Base-by-base conservation (phyloP, 169 alveolate genomes). In the Sarcocystis neurona region DNA sequence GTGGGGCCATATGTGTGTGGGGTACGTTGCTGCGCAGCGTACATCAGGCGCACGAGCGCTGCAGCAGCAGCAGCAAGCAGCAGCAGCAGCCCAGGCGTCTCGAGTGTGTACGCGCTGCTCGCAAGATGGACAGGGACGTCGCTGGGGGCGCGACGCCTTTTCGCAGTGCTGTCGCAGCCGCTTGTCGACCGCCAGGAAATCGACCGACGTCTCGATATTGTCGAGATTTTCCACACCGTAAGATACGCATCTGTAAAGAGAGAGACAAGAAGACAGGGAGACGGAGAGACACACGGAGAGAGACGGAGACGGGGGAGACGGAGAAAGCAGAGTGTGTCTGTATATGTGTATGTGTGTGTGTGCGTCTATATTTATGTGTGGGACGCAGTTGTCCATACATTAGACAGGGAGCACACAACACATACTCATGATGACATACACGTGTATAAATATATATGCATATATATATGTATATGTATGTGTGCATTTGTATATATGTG, bases 161-260 rank as follows among this genome's bases (percentile, higher is more conserved):
- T 95, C 89, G 93, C 96, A 90, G 98, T 99, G 99, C 87, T 98
- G n/a, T 95, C 97, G 53, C 98, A 97, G 88, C 99, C 99, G 23
- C 94, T 98, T 43, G 95, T 96, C 85, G 97, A 97, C 93, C 93
- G 66, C 37, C 80, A 94, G 74, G 98, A 95, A 90, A 98, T 98
- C 46, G 92, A 92, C 63, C 91, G 92, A 91, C 95, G 99, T 85
- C 97, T 97, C 80, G 97, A 97, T 88, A 95, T 97, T 66, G 99
- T 98, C 47, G 99, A 98, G 89, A 96, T 93, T 41, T 96, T 98
- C 88, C 92, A 79, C 90, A 87, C 46, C 74, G 92, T 79, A 58
- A 37, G 27, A 58, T 60, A 63, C 15, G 12, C 30, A 32, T 53
- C 43, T 75, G 68, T 85, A 85, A 12, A 39, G 87, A 74, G 23